A percentile compares a stretch with the other conserved stretches of the same genome.
Evolutionary conservation across 2,329 filamentous ascomycete species (phyloP).

Genomic region (Fusarium scirpi): DNA sequence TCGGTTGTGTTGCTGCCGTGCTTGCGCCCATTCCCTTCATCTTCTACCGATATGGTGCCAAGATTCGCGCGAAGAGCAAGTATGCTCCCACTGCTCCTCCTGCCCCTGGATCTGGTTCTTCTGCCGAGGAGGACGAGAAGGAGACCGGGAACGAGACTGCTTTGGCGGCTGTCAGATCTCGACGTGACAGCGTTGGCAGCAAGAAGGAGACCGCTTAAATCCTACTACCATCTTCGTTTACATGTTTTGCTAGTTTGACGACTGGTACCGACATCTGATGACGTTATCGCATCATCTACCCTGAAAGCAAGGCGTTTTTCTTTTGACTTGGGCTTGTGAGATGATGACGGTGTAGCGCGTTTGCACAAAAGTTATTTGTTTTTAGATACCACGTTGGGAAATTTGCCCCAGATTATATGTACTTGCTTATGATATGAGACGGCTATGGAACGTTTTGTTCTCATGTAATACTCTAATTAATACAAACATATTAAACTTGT

Average conservation of each 20-base stretch:
- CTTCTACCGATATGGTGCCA: slow-evolving; percentile 71
- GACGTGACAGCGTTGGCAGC: slow-evolving; percentile 37
- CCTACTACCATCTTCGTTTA: background rate
- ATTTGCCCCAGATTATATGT: slow-evolving; percentile 9
- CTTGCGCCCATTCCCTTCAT: slow-evolving; percentile 72
- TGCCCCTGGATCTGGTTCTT: slow-evolving; percentile 11
- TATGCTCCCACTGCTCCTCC: slow-evolving; percentile 63
- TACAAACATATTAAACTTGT: slow-evolving; percentile 1
- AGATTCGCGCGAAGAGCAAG: slow-evolving; percentile 66
- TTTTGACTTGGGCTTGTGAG: slow-evolving; percentile 15
- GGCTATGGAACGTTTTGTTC: slow-evolving; percentile 16
- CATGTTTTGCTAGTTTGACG: slow-evolving; percentile 2
- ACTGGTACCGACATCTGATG: background rate
- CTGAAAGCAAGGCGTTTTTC: slow-evolving; percentile 24
- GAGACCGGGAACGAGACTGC: slow-evolving; percentile 37
- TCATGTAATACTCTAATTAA: slow-evolving; percentile 28
- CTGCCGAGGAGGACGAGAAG: slow-evolving; percentile 37
- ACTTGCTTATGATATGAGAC: slow-evolving; percentile 15
- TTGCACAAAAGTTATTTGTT: slow-evolving; percentile 25
- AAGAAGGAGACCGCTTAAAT: slow-evolving; percentile 43
- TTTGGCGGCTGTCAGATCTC: slow-evolving; percentile 37
- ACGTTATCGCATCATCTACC: slow-evolving; percentile 8
- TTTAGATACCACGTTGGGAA: slow-evolving; percentile 18
- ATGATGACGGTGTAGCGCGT: slow-evolving; percentile 19
- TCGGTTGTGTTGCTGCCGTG: slow-evolving; percentile 69